These are phyloP conservation scores for Colletotrichum abscissum DNA, from an alignment of 2,329 filamentous ascomycete species.

Conservation along the genomic window DNA sequence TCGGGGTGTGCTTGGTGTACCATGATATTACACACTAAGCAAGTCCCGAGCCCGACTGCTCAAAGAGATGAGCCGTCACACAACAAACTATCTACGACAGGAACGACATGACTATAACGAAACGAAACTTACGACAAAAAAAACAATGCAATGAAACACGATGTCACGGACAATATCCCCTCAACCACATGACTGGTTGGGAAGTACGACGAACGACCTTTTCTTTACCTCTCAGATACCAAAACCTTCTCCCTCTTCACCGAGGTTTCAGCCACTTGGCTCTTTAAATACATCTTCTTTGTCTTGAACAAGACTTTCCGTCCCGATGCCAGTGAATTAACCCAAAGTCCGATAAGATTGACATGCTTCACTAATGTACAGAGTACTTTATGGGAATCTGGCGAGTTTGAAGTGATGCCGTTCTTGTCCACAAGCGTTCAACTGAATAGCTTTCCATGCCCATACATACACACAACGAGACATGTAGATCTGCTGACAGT, in stretches of 20 bases:
- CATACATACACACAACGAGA: no score
- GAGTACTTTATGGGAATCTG: no score
- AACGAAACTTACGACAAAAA: slow-evolving; percentile 10
- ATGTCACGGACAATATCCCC: slow-evolving; percentile 21
- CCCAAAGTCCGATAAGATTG: neutral
- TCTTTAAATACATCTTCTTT: slow-evolving; percentile 32
- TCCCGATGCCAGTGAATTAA: neutral
- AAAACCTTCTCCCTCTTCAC: slow-evolving; percentile 21
- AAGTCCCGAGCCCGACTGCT: slow-evolving; percentile 9
- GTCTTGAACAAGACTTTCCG: neutral
- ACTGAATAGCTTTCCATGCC: no score
- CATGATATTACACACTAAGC: slow-evolving; percentile 9
- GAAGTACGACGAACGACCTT: slow-evolving; percentile 33
- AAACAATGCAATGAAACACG: slow-evolving; percentile 6
- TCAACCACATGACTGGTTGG: neutral
- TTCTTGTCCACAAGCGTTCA: no score
- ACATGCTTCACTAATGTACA: neutral
- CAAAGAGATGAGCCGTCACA: neutral
- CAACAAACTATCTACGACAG: neutral
- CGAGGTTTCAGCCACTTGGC: slow-evolving; percentile 29
- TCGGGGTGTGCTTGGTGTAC: slow-evolving; percentile 27
- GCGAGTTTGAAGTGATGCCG: no score
- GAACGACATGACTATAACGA: slow-evolving; percentile 19
- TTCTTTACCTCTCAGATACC: slow-evolving; percentile 28
- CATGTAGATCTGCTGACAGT: no score